Base-by-base conservation (phyloP, 2,329 filamentous ascomycete genomes). In the Hortaea werneckii region DNA sequence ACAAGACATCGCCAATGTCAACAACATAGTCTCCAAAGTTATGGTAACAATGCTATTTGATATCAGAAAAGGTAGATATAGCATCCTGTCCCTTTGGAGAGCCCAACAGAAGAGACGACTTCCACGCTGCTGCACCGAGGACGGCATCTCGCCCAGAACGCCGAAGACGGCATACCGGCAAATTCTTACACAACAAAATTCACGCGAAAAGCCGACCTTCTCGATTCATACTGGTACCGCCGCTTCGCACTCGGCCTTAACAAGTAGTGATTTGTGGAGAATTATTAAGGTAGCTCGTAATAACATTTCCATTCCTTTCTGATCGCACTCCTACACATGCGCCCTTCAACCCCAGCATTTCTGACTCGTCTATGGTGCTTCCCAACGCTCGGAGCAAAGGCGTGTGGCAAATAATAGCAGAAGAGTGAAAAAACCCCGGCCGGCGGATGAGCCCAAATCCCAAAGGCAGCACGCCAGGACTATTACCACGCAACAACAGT, bases 391-490 rank as follows among this genome's bases (percentile, higher is more conserved):
- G 10, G 7, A 10, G 13, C 8, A 26, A n/a, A 10, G 37, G 37
- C 37, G 37, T 20, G 37, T n/a, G 37, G 37, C 11, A 39, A 13
- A 39, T n/a, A n/a, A 2, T 9, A n/a, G 10, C 8, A 26, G 10
- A 39, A 13, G 20, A 20, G 20, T 20, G 10, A 12, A 39, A 13
- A 10, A 3, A 6, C 5, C 20, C 20, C 20, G 3, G 13, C 10
- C 37, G 37, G 42, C 52, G 52, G 11, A 58, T 58, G 55, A 55
- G 43, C 47, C 47, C 44, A 42, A 52, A 59, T 55, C 43, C 43
- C 54, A 68, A 69, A 59, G 66, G 67, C 67, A 68, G 67, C 67
- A 68, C 53, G 67, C 67, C 67, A 69, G 67, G 67, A 68, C 62
- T 51, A 60, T 49, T 59, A 51, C 50, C 49, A 41, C 44, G 41